Conservation (phyloP, 2,329 filamentous ascomycete species). For the Endoconidiophora polonica region DNA sequence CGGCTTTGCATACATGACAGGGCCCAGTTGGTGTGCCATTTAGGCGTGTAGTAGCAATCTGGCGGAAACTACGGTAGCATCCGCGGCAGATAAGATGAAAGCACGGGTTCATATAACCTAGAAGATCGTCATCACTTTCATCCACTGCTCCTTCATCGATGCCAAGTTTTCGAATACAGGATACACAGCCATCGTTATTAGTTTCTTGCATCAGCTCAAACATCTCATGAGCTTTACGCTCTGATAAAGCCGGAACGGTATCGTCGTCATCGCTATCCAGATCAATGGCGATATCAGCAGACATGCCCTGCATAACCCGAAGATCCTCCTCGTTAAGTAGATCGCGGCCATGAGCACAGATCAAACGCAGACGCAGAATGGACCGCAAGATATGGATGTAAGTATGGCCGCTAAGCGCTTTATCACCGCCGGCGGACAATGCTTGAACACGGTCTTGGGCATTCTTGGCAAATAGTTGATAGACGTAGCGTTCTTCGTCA, state of each 20-base stretch:
- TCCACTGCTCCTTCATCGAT: conserved; percentile 37
- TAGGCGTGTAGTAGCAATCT: conserved; percentile 25
- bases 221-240: conserved; percentile 69
- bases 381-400: conserved; percentile 88
- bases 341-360: conserved; percentile 90
- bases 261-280: conserved; percentile 63
- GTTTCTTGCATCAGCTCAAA: conserved; percentile 72
- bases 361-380: conserved; percentile 72
- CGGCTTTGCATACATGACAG: conserved; percentile 53
- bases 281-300: conserved; percentile 73
- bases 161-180: conserved; percentile 50
- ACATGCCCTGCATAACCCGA: conserved; percentile 61
- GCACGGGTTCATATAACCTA: conserved; percentile 73
- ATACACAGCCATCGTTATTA: conserved; percentile 55
- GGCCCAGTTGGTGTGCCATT: conserved; percentile 25
- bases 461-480: conserved; percentile 70
- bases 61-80: conserved; percentile 48
- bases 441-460: conserved; percentile 66
- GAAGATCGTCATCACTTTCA: conserved; percentile 43
- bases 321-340: conserved; percentile 73
- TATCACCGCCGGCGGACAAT: conserved; percentile 41
- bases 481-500: conserved; percentile 56
- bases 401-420: conserved; percentile 62
- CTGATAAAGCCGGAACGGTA: conserved; percentile 38
- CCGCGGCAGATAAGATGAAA: conserved; percentile 68